Conservation (phyloP, 208 protist species). For the Wallacemonas sp. region DNA sequence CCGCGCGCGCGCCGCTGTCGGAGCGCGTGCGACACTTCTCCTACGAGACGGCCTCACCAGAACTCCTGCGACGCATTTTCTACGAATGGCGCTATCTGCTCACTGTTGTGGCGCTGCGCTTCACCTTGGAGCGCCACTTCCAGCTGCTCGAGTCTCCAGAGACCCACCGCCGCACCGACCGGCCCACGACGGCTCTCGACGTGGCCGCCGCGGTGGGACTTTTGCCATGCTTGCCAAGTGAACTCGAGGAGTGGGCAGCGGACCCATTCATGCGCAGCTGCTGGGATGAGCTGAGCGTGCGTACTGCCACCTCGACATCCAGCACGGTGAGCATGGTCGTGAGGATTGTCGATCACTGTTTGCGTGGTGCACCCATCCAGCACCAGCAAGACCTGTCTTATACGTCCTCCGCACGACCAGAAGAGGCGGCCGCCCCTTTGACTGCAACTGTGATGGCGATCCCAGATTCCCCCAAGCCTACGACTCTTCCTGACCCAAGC, state of each 20-base stretch:
- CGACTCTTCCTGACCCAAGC: too few relatives aligned
- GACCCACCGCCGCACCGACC: too few relatives aligned
- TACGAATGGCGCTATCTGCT: constrained; percentile 52
- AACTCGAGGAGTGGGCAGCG: constrained; percentile 56
- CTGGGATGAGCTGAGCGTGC: constrained; percentile 67
- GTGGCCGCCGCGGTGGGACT: constrained; percentile 16
- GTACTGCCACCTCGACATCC: constrained; percentile 12
- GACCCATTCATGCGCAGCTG: constrained; percentile 52
- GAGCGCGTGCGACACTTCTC: constrained; percentile 6
- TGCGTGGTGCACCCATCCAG: constrained; percentile 19
- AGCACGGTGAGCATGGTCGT: background rate
- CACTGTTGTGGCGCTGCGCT: constrained; percentile 37
- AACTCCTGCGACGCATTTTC: constrained; percentile 26
- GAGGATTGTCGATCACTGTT: background rate
- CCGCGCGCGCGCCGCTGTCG: constrained; percentile 22
- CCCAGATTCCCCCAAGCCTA: background rate
- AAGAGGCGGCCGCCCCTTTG: too few relatives aligned
- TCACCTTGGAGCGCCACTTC: constrained; percentile 21
- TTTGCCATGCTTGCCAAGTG: constrained; percentile 48
- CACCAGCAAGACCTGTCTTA: too few relatives aligned
- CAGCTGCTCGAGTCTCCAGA: too few relatives aligned
- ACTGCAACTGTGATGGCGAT: too few relatives aligned
- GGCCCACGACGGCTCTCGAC: constrained; percentile 5
- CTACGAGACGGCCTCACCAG: constrained; percentile 20
- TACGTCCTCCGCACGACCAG: too few relatives aligned